Conservation (phyloP, 352 stramenopile species). For the Phytopythium chamaehyphon region DNA sequence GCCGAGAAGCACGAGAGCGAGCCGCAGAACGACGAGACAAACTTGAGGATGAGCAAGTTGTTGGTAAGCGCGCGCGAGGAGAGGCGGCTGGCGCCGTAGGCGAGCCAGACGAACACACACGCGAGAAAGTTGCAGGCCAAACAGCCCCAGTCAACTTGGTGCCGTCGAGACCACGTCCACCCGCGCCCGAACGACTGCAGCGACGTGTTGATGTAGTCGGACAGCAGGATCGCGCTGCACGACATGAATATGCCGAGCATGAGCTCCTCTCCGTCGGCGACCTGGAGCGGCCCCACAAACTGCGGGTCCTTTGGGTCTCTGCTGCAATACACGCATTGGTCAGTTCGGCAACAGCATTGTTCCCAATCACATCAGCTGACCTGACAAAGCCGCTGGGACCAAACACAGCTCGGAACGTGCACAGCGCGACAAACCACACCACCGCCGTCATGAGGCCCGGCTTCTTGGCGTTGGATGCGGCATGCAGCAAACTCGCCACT, state of each 20-base stretch:
- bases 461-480: constrained; percentile 16
- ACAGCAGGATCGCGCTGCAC: constrained; percentile 52
- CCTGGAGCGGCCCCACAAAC: constrained; percentile 51
- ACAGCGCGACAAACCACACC: constrained; percentile 31
- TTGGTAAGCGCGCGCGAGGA: constrained; percentile 33
- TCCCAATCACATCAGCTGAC: constrained; percentile 23
- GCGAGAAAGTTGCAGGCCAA: constrained; percentile 54
- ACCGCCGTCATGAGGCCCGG: constrained; percentile 29
- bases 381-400: constrained; percentile 62
- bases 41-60: constrained; percentile 65
- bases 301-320: constrained; percentile 82
- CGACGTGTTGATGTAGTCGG: constrained; percentile 32
- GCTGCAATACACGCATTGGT: no score
- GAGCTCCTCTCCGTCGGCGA: constrained; percentile 67
- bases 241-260: constrained; percentile 74
- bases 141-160: constrained; percentile 52
- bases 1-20: constrained; percentile 65
- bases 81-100: constrained; percentile 49
- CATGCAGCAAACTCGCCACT: constrained; percentile 7
- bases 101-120: constrained; percentile 37
- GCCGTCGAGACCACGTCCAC: neutral
- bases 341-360: no score
- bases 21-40: constrained; percentile 75
- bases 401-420: constrained; percentile 36
- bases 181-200: constrained; percentile 10